phyloP scores from a whole-genome alignment of 805 yeast species.

The Candida sakaeoensis region DNA sequence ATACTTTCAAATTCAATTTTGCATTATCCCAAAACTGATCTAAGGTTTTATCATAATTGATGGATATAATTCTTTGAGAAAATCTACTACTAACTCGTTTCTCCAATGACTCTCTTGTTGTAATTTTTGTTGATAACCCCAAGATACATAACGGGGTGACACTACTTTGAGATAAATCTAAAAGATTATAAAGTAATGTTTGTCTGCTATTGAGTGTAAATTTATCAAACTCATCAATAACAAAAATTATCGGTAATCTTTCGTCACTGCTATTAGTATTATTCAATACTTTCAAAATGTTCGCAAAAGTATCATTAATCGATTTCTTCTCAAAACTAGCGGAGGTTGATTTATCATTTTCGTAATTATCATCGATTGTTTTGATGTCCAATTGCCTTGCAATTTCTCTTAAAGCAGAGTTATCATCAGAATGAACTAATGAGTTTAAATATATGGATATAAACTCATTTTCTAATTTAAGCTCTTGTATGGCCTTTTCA shows the following conservation, averaged over 20 bases:
- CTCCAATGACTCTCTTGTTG: slow-evolving; percentile 77
- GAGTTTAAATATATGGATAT: slow-evolving; percentile 69
- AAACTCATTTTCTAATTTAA: slow-evolving; percentile 47
- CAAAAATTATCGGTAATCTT: slow-evolving; percentile 61
- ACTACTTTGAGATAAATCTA: slow-evolving; percentile 76
- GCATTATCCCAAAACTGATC: slow-evolving; percentile 52
- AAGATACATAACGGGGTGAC: slow-evolving; percentile 74
- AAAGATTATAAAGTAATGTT: slow-evolving; percentile 78
- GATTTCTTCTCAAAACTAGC: slow-evolving; percentile 48
- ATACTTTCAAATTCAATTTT: slow-evolving; percentile 31
- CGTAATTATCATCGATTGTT: slow-evolving; percentile 14
- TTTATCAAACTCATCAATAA: slow-evolving; percentile 81
- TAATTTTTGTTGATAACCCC: slow-evolving; percentile 73
- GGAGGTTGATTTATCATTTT: slow-evolving; percentile 10
- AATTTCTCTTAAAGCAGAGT: slow-evolving; percentile 75
- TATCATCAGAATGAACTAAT: slow-evolving; percentile 67
- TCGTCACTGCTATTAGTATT: slow-evolving; percentile 18
- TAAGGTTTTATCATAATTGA: slow-evolving; percentile 45
- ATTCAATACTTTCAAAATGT: slow-evolving; percentile 52
- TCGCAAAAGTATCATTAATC: slow-evolving; percentile 57
- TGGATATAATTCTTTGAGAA: slow-evolving; percentile 68
- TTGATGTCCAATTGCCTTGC: slow-evolving; percentile 72
- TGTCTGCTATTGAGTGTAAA: slow-evolving; percentile 74
- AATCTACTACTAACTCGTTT: slow-evolving; percentile 89
- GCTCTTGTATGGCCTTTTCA: slow-evolving; percentile 48